Evolutionary conservation across 2,329 filamentous ascomycete species (phyloP).

Genomic region (Fusarium luffae): DNA sequence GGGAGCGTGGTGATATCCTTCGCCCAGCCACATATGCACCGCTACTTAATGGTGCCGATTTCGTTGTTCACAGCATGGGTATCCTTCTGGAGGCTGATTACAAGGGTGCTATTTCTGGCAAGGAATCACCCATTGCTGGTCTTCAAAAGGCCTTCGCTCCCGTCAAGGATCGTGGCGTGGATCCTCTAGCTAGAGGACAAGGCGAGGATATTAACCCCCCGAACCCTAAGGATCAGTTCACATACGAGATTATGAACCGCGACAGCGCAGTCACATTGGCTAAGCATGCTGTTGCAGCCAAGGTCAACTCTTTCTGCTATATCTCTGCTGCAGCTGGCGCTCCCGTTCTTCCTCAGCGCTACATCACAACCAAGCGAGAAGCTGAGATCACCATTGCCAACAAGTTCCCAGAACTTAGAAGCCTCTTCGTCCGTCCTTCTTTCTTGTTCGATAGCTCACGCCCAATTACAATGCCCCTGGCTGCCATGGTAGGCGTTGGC

Average conservation of each 20-base stretch:
- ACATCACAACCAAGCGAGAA: conserved; percentile 91
- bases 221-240: conserved; percentile 79
- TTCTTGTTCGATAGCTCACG: conserved; percentile 91
- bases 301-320: conserved; percentile 80
- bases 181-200: conserved; percentile 73
- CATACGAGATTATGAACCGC: conserved; percentile 97
- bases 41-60: conserved; percentile 80
- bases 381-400: conserved; percentile 81
- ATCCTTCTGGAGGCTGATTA: conserved; percentile 98
- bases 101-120: conserved; percentile 88
- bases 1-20: conserved; percentile 90
- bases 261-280: conserved; percentile 88
- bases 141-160: conserved; percentile 81
- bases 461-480: conserved; percentile 85
- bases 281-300: conserved; percentile 74
- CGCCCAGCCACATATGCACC: conserved; percentile 81
- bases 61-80: conserved; percentile 93
- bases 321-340: conserved; percentile 90
- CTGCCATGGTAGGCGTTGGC: conserved; percentile 78
- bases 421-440: conserved; percentile 83
- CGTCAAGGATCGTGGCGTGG: conserved; percentile 70
- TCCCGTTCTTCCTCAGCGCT: conserved; percentile 83
- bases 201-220: conserved; percentile 72
- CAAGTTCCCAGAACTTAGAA: conserved; percentile 79
- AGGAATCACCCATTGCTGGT: conserved; percentile 82